phyloP scores from a whole-genome alignment of 768 basidiomycete species.

The Pleurotus pulmonarius region DNA sequence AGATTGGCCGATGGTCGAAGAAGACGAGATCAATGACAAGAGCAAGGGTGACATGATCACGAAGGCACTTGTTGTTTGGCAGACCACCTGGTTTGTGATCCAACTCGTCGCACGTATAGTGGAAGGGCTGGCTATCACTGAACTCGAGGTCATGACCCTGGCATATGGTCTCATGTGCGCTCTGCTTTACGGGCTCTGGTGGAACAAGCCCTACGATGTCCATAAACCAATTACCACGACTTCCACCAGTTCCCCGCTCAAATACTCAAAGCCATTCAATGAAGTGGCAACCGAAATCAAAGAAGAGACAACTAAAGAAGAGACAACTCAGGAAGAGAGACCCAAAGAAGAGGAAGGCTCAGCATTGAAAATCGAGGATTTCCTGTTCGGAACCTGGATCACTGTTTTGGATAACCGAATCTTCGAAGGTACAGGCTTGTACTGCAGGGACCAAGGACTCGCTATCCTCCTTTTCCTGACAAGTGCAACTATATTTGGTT shows the following conservation, averaged over 20 bases:
- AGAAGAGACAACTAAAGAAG: no score
- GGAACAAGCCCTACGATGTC: conserved; percentile 35
- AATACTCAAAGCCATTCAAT: no score
- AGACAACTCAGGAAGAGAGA: no score
- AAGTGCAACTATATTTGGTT: conserved; percentile 16
- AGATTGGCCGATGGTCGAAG: conserved; percentile 3
- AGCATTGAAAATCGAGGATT: no score
- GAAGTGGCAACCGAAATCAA: no score
- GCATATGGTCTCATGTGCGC: conserved; percentile 27
- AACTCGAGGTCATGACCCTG: conserved; percentile 32
- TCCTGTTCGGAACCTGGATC: no score
- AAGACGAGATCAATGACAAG: conserved; percentile 16
- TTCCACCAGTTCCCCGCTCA: background rate
- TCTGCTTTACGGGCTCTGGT: conserved; percentile 30
- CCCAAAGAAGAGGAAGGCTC: no score
- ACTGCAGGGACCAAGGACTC: no score
- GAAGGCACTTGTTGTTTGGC: conserved; percentile 29
- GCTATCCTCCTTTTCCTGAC: background rate
- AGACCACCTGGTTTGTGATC: conserved; percentile 31
- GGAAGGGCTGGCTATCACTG: conserved; percentile 23
- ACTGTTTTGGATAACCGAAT: no score
- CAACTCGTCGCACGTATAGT: conserved; percentile 22
- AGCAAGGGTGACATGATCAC: conserved; percentile 30
- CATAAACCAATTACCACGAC: conserved; percentile 14
- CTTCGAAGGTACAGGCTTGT: no score